Evolutionary conservation across 345 rosid genomes (phyloP), one percentile per base, ranked within the genome.

Genomic region (Turnera subulata): DNA sequence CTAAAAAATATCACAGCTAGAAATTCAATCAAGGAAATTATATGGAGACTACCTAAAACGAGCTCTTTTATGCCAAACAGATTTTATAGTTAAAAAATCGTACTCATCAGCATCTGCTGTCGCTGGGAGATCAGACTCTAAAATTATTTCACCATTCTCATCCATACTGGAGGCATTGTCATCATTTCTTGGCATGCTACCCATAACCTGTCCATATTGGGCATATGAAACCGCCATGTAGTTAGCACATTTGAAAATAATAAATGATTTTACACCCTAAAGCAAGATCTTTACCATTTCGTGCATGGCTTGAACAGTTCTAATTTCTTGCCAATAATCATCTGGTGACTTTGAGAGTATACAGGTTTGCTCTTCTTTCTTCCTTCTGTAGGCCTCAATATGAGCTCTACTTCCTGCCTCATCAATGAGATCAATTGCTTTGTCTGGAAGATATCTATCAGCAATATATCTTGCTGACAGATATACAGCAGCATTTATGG

Each of bases 361-460:
- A 71, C 75, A 73, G 42, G 73, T 79, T 66, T 82, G 80, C 60
- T 87, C 77, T 68, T 93, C 94, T 69, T 80, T 93, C 79, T 78
- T 93, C 85, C 73, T 85, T 78, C 77, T 87, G 69, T 82, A 81
- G 56, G 91, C 84, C 68, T 83, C 76, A 17, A 93, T 87, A 63
- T 78, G 88, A 63, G 99, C 95, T 80, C 96, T 84, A 73, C 99
- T 93, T 67, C 97, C 97, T 32, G 97, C 99, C 80, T 93, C 97
- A 33, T 93, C 99, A 63, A 93, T 81, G 61, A 89, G 96, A 84
- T 89, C 99, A 46, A 93, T 89, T 39, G 99, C 99, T 80, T 93
- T 93, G 77, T 93, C 99, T 6, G 97, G 99, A 71, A 93, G 97
- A 79, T 79, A 77, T 63, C 99, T 84, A 65, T 93, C 99, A 37